phyloP scores from a whole-genome alignment of 1,284 basidiomycete species.

The Moesziomyces parantarcticus region DNA sequence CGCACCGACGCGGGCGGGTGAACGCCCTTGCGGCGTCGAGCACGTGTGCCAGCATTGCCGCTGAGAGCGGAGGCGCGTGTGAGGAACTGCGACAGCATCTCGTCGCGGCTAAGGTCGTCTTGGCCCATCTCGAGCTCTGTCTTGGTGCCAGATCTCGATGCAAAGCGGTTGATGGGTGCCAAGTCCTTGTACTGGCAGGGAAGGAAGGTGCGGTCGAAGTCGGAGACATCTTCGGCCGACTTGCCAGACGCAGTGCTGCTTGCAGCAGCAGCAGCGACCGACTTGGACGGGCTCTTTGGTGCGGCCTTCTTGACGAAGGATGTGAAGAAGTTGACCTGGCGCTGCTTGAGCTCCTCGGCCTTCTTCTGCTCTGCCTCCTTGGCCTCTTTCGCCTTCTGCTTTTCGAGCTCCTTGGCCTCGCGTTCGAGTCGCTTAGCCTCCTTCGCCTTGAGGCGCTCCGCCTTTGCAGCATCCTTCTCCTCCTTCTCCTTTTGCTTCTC shows the following conservation, averaged over 20 bases:
- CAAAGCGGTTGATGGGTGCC: constrained; percentile 61
- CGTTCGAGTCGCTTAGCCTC: constrained; percentile 53
- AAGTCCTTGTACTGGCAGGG: constrained; percentile 63
- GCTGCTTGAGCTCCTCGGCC: constrained; percentile 66
- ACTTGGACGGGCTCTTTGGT: constrained; percentile 24
- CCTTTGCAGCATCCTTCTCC: constrained; percentile 70
- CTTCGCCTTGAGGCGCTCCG: constrained; percentile 29
- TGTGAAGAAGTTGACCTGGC: constrained; percentile 56
- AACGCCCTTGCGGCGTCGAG: constrained; percentile 39
- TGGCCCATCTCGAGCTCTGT: constrained; percentile 22
- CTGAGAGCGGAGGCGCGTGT: constrained; percentile 15
- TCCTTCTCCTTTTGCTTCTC: constrained; percentile 67
- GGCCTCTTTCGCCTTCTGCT: constrained; percentile 52
- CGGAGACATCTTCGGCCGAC: constrained; percentile 22
- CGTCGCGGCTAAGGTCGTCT: constrained; percentile 15
- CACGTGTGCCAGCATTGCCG: not conserved
- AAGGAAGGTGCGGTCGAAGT: constrained; percentile 63
- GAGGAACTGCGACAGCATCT: constrained; percentile 53
- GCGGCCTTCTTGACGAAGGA: constrained; percentile 59
- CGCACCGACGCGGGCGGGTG: constrained; percentile 59
- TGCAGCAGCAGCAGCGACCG: constrained; percentile 2
- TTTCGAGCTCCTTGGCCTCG: constrained; percentile 65
- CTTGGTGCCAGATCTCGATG: not conserved
- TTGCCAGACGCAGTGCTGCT: constrained; percentile 13
- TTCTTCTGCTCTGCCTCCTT: constrained; percentile 70